phyloP scores from a whole-genome alignment of 1,139 yeast species.

The Protomyces inundatus region DNA sequence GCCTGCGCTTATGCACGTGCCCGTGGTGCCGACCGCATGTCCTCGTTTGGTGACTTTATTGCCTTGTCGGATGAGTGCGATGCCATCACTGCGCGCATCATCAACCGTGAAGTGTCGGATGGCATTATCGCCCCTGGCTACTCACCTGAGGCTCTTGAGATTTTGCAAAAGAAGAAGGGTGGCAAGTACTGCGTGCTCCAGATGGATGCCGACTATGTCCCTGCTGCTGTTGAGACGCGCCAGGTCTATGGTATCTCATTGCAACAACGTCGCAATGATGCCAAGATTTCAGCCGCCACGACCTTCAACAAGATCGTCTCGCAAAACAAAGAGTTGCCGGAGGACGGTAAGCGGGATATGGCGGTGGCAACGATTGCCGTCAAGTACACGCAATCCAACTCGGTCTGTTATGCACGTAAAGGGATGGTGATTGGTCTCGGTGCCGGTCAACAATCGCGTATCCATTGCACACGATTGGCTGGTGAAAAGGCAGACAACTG shows the following conservation, averaged over 20 bases:
- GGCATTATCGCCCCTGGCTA: slow-evolving; percentile 98
- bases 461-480: slow-evolving; percentile 97
- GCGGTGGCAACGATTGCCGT: slow-evolving; percentile 95
- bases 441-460: slow-evolving; percentile 98
- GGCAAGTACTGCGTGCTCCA: slow-evolving; percentile 92
- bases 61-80: slow-evolving; percentile 96
- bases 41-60: slow-evolving; percentile 96
- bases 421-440: slow-evolving; percentile 99
- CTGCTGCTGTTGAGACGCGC: slow-evolving; percentile 77
- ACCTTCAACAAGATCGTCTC: slow-evolving; percentile 91
- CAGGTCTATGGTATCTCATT: slow-evolving; percentile 93
- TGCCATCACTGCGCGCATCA: slow-evolving; percentile 91
- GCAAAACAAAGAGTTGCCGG: slow-evolving; percentile 75
- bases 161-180: slow-evolving; percentile 85
- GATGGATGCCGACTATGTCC: slow-evolving; percentile 89
- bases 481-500: slow-evolving; percentile 99
- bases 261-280: slow-evolving; percentile 97
- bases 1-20: slow-evolving; percentile 99
- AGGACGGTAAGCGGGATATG: slow-evolving; percentile 87
- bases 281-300: slow-evolving; percentile 70
- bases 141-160: slow-evolving; percentile 83
- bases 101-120: slow-evolving; percentile 93
- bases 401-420: slow-evolving; percentile 95
- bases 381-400: slow-evolving; percentile 95
- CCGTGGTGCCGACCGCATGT: slow-evolving; percentile 99